Conservation (phyloP, 1,284 basidiomycete species). For the Ceratobasidium papillatum region DNA sequence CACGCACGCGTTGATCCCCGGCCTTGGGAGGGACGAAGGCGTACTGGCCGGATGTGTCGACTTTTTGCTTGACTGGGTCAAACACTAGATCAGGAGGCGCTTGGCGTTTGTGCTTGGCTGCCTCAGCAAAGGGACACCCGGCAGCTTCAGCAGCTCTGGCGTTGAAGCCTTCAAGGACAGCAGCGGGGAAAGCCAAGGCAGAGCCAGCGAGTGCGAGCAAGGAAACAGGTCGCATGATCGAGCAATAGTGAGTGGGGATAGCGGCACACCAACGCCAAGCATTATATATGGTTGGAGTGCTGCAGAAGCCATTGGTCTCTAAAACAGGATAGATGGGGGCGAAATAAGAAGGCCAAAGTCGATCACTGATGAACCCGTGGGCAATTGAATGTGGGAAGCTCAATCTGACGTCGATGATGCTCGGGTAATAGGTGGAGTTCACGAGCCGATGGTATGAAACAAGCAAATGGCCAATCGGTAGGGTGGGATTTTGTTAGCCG, state of each 20-base stretch:
- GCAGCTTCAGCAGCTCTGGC: neutral
- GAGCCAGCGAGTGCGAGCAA: neutral
- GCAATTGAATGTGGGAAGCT: neutral
- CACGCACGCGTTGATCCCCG: slow-evolving; percentile 14
- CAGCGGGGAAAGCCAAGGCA: slow-evolving; percentile 21
- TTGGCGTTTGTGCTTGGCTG: slow-evolving; percentile 11
- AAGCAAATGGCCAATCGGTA: neutral
- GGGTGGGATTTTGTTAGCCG: neutral
- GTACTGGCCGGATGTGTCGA: slow-evolving; percentile 11
- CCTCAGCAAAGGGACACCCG: slow-evolving; percentile 24
- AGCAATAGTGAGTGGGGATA: neutral
- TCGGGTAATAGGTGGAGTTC: neutral
- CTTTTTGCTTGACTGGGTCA: slow-evolving; percentile 25
- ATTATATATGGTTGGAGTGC: neutral
- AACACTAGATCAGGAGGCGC: neutral
- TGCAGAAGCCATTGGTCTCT: neutral
- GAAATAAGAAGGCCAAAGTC: neutral
- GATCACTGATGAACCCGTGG: neutral
- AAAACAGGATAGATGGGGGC: neutral
- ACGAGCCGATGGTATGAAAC: neutral
- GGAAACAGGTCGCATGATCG: slow-evolving; percentile 1
- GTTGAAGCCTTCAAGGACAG: neutral
- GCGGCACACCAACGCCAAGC: neutral
- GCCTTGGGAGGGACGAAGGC: slow-evolving; percentile 24
- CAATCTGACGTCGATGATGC: neutral